Percentiles rank a stretch among this genome's conserved stretches.
These are phyloP conservation scores for Aristolochia californica DNA, from an alignment of 164 flowering plant genomes.

Conservation along the genomic window DNA sequence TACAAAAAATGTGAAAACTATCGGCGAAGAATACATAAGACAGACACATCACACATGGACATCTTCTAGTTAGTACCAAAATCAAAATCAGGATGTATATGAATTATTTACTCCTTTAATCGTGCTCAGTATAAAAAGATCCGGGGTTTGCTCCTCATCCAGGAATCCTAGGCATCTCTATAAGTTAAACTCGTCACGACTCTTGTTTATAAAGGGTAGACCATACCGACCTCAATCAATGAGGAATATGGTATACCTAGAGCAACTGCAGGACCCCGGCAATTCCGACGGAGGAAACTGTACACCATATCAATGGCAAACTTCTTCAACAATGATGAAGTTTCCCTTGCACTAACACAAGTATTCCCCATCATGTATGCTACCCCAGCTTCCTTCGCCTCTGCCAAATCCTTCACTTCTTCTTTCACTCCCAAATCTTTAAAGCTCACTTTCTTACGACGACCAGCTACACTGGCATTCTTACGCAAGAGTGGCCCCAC, in stretches of 20 bases:
- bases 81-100: no score
- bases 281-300: conserved; percentile 40
- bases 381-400: conserved; percentile 43
- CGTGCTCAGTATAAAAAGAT: no score
- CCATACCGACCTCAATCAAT: conserved; percentile 52
- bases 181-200: background rate
- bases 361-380: conserved; percentile 57
- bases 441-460: conserved; percentile 19
- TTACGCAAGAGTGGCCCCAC: conserved; percentile 1
- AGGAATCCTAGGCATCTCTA: no score
- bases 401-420: conserved; percentile 27
- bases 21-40: no score
- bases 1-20: no score
- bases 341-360: conserved; percentile 25
- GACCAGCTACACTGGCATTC: conserved; percentile 4
- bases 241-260: conserved; percentile 43
- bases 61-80: no score
- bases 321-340: conserved; percentile 39
- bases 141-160: no score
- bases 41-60: no score
- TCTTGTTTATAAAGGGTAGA: conserved; percentile 29
- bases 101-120: no score
- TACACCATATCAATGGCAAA: conserved; percentile 35
- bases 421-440: conserved; percentile 15
- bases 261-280: conserved; percentile 37